phyloP scores from a whole-genome alignment of 768 basidiomycete species.

The Clitopilus passeckerianus region DNA sequence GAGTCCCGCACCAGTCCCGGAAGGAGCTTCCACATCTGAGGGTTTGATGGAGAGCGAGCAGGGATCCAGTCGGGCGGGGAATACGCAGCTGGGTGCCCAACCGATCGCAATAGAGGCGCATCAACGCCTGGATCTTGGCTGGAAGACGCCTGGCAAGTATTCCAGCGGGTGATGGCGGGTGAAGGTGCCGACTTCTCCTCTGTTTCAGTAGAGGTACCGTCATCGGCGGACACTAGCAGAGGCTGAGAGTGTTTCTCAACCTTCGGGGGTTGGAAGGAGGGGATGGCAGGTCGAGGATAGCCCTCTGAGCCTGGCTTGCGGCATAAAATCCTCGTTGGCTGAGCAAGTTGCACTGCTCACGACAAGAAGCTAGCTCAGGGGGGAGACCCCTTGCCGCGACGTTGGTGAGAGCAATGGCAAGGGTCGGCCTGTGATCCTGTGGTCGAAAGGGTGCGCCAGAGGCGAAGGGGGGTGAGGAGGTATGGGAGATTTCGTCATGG shows the following conservation, averaged over 20 bases:
- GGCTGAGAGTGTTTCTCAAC: background rate
- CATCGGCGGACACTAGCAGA: background rate
- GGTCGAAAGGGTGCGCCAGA: background rate
- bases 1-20: constrained; percentile 35
- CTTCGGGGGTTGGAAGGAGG: background rate
- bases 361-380: background rate
- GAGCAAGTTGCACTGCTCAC: background rate
- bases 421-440: background rate
- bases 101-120: constrained; percentile 24
- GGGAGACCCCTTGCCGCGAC: background rate
- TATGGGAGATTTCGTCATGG: background rate
- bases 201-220: background rate
- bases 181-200: background rate
- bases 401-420: background rate
- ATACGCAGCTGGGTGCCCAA: constrained; percentile 10
- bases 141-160: background rate
- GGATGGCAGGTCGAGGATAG: background rate
- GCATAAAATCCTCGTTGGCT: background rate
- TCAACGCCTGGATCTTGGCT: constrained; percentile 16
- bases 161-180: background rate
- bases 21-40: constrained; percentile 43
- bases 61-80: constrained; percentile 21
- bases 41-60: constrained; percentile 25
- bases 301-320: background rate
- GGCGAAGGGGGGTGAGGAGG: background rate